Evolutionary conservation across 2,329 filamentous ascomycete genomes (phyloP), one percentile per base, ranked within the genome.

Genomic region (Aspergillus sp.): DNA sequence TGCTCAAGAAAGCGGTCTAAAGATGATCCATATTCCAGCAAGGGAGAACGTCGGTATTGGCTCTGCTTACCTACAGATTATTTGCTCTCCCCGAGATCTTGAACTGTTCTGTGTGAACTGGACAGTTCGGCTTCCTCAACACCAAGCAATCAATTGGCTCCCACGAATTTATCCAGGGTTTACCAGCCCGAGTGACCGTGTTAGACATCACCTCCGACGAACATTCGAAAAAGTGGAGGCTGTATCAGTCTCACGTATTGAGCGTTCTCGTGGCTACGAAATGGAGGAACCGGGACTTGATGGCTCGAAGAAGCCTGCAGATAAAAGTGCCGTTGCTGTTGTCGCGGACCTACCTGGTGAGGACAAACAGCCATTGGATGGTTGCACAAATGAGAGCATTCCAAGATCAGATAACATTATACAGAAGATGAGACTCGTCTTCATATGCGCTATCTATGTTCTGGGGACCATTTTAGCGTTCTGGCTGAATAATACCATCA

Each of bases 71-170:
- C 52, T 73, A 8, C 63, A 67, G 48, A 39, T 72, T 2, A 63
- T 66, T n/a, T 73, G 72, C 48, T 53, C 66, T 0, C 67, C 66
- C 13, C 62, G 50, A n/a, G 63, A 67, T 15, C 56, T 74, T 27
- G 61, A 60, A 2, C 60, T 66, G 53, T 70, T 75, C 23, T 66
- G 61, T 17, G 25, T 75, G 19, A 65, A 60, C 13, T 75, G 73
- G 73, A 61, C 65, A 21, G 30, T 65, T 19, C 64, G 60, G 6
- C 13, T 67, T 25, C 61, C 62, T 4, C 48, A 47, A 8, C 27
- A 50, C 15, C 58, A 60, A 15, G 56, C 52, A 27, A 44, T 50
- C 7, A 65, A 54, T 39, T 74, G 71, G 71, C 62, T 71, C 47
- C 73, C 73, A 8, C 66, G 63, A 8, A 68, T 75, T 57, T 66